A percentile compares a stretch with the other conserved stretches of the same genome.
Conservation (phyloP, 2,329 filamentous ascomycete species). For the Colletotrichum sp. region DNA sequence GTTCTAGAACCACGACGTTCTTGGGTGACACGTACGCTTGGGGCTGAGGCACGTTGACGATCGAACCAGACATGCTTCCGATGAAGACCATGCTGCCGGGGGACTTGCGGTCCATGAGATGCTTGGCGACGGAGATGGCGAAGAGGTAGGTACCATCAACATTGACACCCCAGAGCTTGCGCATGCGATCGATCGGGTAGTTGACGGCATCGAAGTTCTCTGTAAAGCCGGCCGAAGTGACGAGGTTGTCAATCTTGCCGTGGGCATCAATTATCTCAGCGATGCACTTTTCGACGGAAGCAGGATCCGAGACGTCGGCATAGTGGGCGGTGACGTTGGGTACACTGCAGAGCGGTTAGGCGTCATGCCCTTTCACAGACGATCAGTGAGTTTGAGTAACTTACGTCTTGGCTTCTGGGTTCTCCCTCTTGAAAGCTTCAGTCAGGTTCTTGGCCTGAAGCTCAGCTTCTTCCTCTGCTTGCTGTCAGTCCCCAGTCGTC, state of each 20-base stretch:
- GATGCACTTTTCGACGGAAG: conserved; percentile 78
- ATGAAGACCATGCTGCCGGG: conserved; percentile 91
- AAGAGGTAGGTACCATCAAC: conserved; percentile 93
- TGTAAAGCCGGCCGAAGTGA: conserved; percentile 95
- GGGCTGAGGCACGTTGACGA: conserved; percentile 95
- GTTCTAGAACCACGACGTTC: neutral
- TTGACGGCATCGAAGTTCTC: conserved; percentile 93
- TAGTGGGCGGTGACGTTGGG: conserved; percentile 91
- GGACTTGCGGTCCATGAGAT: conserved; percentile 82
- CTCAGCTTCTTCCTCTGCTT: conserved; percentile 70
- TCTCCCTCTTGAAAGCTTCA: conserved; percentile 77
- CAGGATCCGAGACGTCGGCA: conserved; percentile 81
- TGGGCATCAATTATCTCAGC: conserved; percentile 72
- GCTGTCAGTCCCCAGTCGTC: neutral
- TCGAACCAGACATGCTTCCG: conserved; percentile 90
- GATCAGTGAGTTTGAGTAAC: neutral
- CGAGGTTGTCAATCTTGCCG: conserved; percentile 86
- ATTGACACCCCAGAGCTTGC: conserved; percentile 94
- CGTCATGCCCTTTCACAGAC: neutral
- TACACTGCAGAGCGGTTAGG: conserved; percentile 46
- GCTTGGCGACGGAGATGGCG: conserved; percentile 82
- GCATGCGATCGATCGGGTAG: conserved; percentile 89
- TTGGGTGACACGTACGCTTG: conserved; percentile 63
- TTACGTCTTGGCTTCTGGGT: conserved; percentile 74
- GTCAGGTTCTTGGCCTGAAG: conserved; percentile 77